Percentiles rank a stretch among this genome's conserved stretches.
Evolutionary conservation across 1,139 yeast genomes (phyloP).

Genomic region (Yamadazyma oceani): DNA sequence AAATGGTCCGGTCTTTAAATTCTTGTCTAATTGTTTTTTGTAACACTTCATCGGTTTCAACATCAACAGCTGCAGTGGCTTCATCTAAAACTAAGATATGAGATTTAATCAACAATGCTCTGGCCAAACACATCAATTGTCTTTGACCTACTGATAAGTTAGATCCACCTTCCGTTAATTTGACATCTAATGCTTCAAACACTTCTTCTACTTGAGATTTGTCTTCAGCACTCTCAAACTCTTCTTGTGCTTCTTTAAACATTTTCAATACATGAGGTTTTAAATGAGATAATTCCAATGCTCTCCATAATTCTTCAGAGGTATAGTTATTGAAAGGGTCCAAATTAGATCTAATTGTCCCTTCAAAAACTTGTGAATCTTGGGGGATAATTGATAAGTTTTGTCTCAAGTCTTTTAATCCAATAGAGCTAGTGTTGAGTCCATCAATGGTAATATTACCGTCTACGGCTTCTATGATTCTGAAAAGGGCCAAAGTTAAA

Average conservation of each 20-base stretch:
- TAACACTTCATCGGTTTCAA: slow-evolving; percentile 83
- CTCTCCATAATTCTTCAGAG: slow-evolving; percentile 84
- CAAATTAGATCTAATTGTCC: slow-evolving; percentile 81
- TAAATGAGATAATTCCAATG: slow-evolving; percentile 81
- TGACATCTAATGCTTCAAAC: slow-evolving; percentile 52
- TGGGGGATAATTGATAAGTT: slow-evolving; percentile 91
- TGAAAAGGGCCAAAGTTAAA: slow-evolving; percentile 81
- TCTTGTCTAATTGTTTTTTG: slow-evolving; percentile 87
- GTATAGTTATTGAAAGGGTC: slow-evolving; percentile 75
- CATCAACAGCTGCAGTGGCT: slow-evolving; percentile 98
- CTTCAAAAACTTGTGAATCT: slow-evolving; percentile 95
- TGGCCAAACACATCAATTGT: slow-evolving; percentile 86
- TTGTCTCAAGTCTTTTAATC: slow-evolving; percentile 81
- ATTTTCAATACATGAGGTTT: slow-evolving; percentile 68
- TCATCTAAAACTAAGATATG: slow-evolving; percentile 85
- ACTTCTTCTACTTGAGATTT: slow-evolving; percentile 11
- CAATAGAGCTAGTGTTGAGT: slow-evolving; percentile 67
- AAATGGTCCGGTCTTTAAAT: slow-evolving; percentile 82
- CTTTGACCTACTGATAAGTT: slow-evolving; percentile 90
- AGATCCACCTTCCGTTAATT: slow-evolving; percentile 78
- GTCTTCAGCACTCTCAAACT: slow-evolving; percentile 21
- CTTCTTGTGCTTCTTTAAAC: slow-evolving; percentile 38
- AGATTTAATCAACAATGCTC: slow-evolving; percentile 80
- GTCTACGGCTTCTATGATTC: slow-evolving; percentile 75
- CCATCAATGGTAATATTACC: slow-evolving; percentile 79